Percentiles rank a stretch among this genome's conserved stretches.
phyloP scores from a whole-genome alignment of 371 early-diverging fungal species.

The Funneliformis caledonium region DNA sequence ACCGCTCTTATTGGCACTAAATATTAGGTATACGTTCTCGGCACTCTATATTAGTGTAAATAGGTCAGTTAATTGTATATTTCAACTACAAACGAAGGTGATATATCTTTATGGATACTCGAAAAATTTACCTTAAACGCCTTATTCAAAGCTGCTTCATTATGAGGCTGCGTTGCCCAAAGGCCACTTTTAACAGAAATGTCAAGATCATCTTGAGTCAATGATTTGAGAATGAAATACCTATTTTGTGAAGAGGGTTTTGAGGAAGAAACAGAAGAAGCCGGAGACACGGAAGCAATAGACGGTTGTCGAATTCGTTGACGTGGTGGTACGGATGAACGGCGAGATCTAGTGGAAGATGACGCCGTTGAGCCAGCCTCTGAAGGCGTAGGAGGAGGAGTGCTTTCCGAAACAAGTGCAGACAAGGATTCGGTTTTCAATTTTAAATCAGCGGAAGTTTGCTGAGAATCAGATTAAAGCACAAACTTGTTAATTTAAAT shows the following conservation, averaged over 20 bases:
- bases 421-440: conserved; percentile 22
- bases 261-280: conserved; percentile 37
- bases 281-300: conserved; percentile 33
- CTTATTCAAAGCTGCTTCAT: conserved; percentile 53
- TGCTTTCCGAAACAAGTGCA: neutral
- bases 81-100: neutral
- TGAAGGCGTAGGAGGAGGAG: conserved; percentile 37
- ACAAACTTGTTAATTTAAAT: neutral
- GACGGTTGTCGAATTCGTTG: conserved; percentile 27
- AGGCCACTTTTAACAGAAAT: conserved; percentile 50
- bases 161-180: conserved; percentile 61
- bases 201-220: conserved; percentile 58
- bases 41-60: conserved; percentile 44
- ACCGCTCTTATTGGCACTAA: conserved; percentile 61
- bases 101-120: neutral
- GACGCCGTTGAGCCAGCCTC: conserved; percentile 36
- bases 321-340: conserved; percentile 30
- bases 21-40: conserved; percentile 57
- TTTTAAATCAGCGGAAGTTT: conserved; percentile 25
- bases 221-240: conserved; percentile 59
- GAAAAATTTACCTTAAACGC: conserved; percentile 51
- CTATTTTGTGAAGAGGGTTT: conserved; percentile 43
- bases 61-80: neutral
- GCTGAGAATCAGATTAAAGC: neutral
- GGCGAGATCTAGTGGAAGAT: conserved; percentile 28